Evolutionary conservation across 2,329 filamentous ascomycete genomes (phyloP).

Genomic region (Fusarium zealandicum): DNA sequence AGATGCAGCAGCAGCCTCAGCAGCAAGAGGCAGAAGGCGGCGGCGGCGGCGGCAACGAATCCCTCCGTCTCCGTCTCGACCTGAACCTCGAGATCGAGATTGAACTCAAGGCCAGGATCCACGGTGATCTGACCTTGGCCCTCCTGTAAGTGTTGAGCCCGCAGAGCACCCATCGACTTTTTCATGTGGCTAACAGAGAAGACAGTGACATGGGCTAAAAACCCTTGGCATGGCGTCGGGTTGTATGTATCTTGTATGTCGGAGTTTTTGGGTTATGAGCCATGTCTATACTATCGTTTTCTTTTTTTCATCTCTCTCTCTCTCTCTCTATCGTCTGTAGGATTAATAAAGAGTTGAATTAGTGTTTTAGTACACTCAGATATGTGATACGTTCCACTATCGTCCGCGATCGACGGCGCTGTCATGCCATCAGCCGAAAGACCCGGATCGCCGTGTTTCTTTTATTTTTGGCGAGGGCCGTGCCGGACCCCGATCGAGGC

Average conservation of each 20-base stretch:
- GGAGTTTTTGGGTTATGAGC: conserved; percentile 27
- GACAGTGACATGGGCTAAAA: no score
- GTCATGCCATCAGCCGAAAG: neutral
- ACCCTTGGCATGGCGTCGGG: neutral
- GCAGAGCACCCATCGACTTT: conserved; percentile 3
- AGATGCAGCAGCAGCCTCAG: conserved; percentile 24
- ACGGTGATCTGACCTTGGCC: conserved; percentile 81
- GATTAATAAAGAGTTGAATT: conserved; percentile 30
- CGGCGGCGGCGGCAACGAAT: conserved; percentile 35
- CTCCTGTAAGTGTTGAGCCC: conserved; percentile 59
- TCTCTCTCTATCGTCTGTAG: conserved; percentile 6
- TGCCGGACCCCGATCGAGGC: no score
- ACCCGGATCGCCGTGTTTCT: neutral
- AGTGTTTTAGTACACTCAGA: neutral
- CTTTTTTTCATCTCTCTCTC: conserved; percentile 13
- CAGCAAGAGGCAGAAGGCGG: conserved; percentile 23
- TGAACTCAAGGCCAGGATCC: conserved; percentile 83
- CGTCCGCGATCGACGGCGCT: neutral
- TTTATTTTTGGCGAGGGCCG: neutral
- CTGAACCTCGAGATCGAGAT: conserved; percentile 86
- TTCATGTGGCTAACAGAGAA: conserved; percentile 13
- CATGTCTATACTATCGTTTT: no score
- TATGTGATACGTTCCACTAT: conserved; percentile 28
- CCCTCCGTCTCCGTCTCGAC: conserved; percentile 74
- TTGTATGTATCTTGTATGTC: neutral